These are phyloP conservation scores for Fusarium lateritium DNA, from an alignment of 2,329 filamentous ascomycete species.

Conservation along the genomic window DNA sequence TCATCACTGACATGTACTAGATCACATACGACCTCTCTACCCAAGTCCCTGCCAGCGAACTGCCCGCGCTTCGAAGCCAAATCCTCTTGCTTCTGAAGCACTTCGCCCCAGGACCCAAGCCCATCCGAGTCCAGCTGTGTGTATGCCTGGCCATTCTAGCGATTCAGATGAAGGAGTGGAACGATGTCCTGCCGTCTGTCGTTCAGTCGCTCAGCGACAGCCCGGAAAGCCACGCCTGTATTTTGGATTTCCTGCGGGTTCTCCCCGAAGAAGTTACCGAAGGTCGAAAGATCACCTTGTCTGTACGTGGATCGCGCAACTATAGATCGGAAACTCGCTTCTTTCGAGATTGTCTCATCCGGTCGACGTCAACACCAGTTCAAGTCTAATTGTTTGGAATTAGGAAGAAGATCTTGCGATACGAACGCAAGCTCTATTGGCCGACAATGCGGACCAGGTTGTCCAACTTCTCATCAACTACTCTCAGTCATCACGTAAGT, in stretches of 20 bases:
- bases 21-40: slow-evolving; percentile 94
- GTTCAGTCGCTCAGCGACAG: slow-evolving; percentile 83
- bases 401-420: slow-evolving; percentile 95
- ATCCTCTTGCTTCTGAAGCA: slow-evolving; percentile 84
- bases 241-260: slow-evolving; percentile 96
- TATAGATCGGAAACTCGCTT: slow-evolving; percentile 59
- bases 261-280: slow-evolving; percentile 99
- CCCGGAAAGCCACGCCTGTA: slow-evolving; percentile 84
- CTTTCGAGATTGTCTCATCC: slow-evolving; percentile 54
- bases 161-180: slow-evolving; percentile 97
- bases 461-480: slow-evolving; percentile 91
- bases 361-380: slow-evolving; percentile 54
- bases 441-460: slow-evolving; percentile 91
- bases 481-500: slow-evolving; percentile 88
- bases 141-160: slow-evolving; percentile 95
- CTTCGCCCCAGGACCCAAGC: slow-evolving; percentile 86
- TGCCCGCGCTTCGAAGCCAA: slow-evolving; percentile 85
- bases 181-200: slow-evolving; percentile 88
- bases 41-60: slow-evolving; percentile 83
- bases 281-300: slow-evolving; percentile 98
- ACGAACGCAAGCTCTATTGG: slow-evolving; percentile 90
- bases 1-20: slow-evolving; percentile 62
- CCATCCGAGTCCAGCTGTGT: slow-evolving; percentile 90
- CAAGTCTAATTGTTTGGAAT: slow-evolving; percentile 61
- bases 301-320: slow-evolving; percentile 85